Evolutionary conservation across 257 asterid genomes (phyloP), one percentile per base, ranked within the genome.

Genomic region (Jaltomata sinuosa): DNA sequence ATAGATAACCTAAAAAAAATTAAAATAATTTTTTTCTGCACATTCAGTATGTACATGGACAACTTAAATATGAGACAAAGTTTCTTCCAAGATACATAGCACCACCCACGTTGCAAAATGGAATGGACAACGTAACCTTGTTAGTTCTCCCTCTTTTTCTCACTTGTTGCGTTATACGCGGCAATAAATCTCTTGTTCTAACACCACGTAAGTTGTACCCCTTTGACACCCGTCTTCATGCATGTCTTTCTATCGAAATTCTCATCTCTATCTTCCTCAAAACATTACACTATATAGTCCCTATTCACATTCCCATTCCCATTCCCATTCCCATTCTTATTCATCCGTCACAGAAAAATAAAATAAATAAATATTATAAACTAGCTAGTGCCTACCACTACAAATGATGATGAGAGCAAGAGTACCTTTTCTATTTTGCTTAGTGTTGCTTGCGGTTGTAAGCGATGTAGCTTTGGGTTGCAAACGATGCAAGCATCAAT

Each of bases 171-270:
- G 59, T 74, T 45, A n/a, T n/a, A 74, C 81, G 81, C 81, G 81
- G 59, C 81, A 45, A 45, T 15, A 45, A 45, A 14, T 47, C 4
- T 14, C 25, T 15, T 42, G 25, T 25, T 45, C 15, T 47, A 22
- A 21, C n/a, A 76, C 81, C 81, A 76, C 81, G 81, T 32, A 79
- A 89, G 90, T 86, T 91, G 87, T 83, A 47, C 7, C 18, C 15
- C 38, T 3, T 27, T 54, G 92, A 86, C 91, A 90, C 93, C 38
- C 87, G 93, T 77, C 40, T 25, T 29, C 89, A 77, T 86, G 93
- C 91, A 89, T 88, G 93, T 34, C 81, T 4, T 32, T 34, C 22
- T 71, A 59, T n/a, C 68, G 38, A 6, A 32, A 18, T 5, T 11
- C 83, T 59, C 69, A 47, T 83, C 82, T 40, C 59, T 79, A 79